Percentiles rank a stretch among this genome's conserved stretches.
These are phyloP conservation scores for Betula pendula DNA, from an alignment of 306 rosid genomes.

Conservation along the genomic window DNA sequence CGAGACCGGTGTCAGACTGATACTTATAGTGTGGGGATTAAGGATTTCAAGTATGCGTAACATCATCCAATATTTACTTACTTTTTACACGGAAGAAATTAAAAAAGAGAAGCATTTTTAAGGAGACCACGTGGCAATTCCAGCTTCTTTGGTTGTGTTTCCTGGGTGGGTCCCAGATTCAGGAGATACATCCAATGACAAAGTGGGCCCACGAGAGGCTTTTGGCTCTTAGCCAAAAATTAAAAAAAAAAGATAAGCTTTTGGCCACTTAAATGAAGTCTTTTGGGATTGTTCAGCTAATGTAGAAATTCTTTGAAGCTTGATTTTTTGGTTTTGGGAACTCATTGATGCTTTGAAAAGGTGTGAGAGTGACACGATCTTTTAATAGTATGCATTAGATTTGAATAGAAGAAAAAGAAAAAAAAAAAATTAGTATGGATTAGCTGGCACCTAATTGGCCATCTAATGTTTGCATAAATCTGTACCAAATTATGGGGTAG, in stretches of 20 bases:
- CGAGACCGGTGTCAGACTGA: conserved; percentile 29
- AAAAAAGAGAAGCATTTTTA: conserved; percentile 25
- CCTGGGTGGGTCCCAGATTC: conserved; percentile 51
- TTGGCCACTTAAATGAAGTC: not conserved
- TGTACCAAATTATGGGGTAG: not conserved
- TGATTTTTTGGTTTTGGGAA: not conserved
- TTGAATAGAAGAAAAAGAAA: too few species aligned
- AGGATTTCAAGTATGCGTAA: not conserved
- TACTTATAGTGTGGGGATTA: conserved; percentile 52
- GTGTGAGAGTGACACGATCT: not conserved
- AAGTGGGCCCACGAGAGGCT: conserved; percentile 37
- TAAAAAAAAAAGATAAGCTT: not conserved
- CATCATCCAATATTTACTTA: not conserved
- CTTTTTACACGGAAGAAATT: conserved; percentile 28
- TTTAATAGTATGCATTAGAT: not conserved
- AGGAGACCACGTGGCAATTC: conserved; percentile 72
- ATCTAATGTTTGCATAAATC: not conserved
- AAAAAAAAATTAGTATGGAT: not conserved
- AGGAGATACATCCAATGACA: conserved; percentile 52
- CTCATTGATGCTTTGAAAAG: not conserved
- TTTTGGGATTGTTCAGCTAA: not conserved
- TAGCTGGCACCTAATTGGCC: not conserved
- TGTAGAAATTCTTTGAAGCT: not conserved
- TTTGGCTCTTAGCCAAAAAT: not conserved
- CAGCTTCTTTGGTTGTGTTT: conserved; percentile 44